Base-by-base conservation (phyloP, 164 flowering plant species). In the Amborella trichopoda region DNA sequence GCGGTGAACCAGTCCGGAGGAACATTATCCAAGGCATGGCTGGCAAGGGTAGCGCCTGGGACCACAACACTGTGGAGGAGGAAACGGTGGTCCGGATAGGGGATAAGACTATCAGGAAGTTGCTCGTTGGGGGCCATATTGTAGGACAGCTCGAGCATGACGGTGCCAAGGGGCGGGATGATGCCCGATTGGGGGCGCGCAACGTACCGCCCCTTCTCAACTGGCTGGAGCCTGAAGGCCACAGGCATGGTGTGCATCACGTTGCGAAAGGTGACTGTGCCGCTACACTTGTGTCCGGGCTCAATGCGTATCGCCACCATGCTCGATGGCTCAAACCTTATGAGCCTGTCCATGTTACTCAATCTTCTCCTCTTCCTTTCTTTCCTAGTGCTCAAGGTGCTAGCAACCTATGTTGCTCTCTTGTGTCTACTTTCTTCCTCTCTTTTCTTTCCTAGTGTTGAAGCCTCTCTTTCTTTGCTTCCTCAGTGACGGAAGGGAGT, bases 171-270 rank as follows among this genome's bases (percentile, higher is more conserved):
- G 1, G 94, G 94, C 1, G 74, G 54, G 28, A 83, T 77, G 40
- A 83, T 78, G 16, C 83, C 88, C 0, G 78, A 56, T 38, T 77
- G 85, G 0, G 88, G 94, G 25, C 66, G 60, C n/a, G 76, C 46
- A 0, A 55, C 46, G 60, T 80, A 83, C 1, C 79, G 73, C 11
- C 22, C 23, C 50, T 62, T 72, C 71, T 74, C 69, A 43, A 69
- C 33, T 2, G 88, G 69, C 24, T 77, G 88, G 9, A 83, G 62
- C 20, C 82, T 62, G 46, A 75, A 83, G 0, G 88, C 94, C 1
- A 80, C 88, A 0, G 94, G 87, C 94, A 80, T 83, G n/a, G 88
- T 83, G 72, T 74, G 67, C 94, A 83, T 83, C 11, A 83, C 94
- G 41, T 80, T 83, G 3, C 78, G 73, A 6, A 83, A 54, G 11